Percentiles rank a stretch among this genome's conserved stretches.
Conservation (phyloP, 352 stramenopile genomes). For the Phytophthora vignae region DNA sequence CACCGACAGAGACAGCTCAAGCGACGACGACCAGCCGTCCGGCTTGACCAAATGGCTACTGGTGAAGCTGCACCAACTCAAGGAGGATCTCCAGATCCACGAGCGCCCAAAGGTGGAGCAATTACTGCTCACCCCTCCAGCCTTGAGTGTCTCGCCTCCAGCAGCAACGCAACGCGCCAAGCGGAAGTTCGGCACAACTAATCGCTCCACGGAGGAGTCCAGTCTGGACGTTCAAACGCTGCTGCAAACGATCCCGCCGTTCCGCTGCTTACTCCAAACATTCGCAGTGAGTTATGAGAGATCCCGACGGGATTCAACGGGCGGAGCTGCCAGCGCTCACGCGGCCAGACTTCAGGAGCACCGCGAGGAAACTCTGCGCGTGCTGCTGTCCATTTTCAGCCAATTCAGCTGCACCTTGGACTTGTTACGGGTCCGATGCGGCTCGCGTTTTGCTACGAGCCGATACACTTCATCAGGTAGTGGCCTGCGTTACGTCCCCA, state of each 20-base stretch:
- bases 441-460: constrained; percentile 26
- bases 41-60: constrained; percentile 44
- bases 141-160: constrained; percentile 14
- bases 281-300: constrained; percentile 26
- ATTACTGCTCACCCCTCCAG: constrained; percentile 27
- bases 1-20: not conserved
- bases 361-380: constrained; percentile 33
- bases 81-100: constrained; percentile 46
- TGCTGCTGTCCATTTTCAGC: constrained; percentile 34
- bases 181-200: not conserved
- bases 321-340: constrained; percentile 22
- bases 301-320: constrained; percentile 8
- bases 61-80: constrained; percentile 48
- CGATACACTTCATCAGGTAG: not conserved
- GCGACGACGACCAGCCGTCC: constrained; percentile 27
- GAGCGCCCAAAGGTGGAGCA: constrained; percentile 36
- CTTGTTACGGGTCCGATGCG: constrained; percentile 38
- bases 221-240: constrained; percentile 23
- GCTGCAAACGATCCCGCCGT: constrained; percentile 45
- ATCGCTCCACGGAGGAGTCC: constrained; percentile 1
- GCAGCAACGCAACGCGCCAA: constrained; percentile 8
- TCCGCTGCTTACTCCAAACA: constrained; percentile 26
- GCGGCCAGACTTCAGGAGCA: constrained; percentile 25
- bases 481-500: not conserved
- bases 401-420: constrained; percentile 29